Evolutionary conservation across 2,329 filamentous ascomycete genomes (phyloP).

Genomic region (Trichoderma citrinoviride): DNA sequence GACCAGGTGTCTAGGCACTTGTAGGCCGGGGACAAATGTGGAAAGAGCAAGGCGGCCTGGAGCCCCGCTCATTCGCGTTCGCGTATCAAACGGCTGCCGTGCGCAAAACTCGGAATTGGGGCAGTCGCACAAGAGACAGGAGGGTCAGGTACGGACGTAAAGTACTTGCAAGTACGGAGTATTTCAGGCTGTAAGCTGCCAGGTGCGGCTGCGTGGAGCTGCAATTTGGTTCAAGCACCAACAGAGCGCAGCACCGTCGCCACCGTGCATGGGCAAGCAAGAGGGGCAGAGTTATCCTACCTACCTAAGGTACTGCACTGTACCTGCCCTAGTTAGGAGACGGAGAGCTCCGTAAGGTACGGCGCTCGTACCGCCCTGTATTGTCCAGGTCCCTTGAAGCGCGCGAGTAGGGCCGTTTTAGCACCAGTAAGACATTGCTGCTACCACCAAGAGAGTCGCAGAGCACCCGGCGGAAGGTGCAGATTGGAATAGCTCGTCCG

Average conservation of each 20-base stretch:
- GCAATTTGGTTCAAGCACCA: background rate
- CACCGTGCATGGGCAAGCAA: background rate
- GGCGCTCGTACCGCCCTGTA: background rate
- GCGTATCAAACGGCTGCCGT: constrained; percentile 13
- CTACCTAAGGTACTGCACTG: background rate
- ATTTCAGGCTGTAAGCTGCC: background rate
- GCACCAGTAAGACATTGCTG: background rate
- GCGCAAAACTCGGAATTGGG: constrained; percentile 14
- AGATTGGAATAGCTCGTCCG: background rate
- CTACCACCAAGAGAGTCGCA: background rate
- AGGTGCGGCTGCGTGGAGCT: constrained; percentile 1
- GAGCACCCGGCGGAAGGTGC: background rate
- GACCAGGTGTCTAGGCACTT: no score
- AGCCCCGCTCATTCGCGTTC: constrained; percentile 10
- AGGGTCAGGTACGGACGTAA: background rate
- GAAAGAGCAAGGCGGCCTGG: background rate
- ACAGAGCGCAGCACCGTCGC: constrained; percentile 11
- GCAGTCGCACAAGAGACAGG: background rate
- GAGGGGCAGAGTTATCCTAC: background rate
- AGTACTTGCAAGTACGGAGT: background rate
- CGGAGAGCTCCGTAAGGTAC: background rate
- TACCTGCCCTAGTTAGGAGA: background rate
- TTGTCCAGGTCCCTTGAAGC: background rate
- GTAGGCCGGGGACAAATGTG: background rate
- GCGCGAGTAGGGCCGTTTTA: background rate